Base-by-base conservation (phyloP, 2,329 filamentous ascomycete species). In the Trichoderma guizhouense region DNA sequence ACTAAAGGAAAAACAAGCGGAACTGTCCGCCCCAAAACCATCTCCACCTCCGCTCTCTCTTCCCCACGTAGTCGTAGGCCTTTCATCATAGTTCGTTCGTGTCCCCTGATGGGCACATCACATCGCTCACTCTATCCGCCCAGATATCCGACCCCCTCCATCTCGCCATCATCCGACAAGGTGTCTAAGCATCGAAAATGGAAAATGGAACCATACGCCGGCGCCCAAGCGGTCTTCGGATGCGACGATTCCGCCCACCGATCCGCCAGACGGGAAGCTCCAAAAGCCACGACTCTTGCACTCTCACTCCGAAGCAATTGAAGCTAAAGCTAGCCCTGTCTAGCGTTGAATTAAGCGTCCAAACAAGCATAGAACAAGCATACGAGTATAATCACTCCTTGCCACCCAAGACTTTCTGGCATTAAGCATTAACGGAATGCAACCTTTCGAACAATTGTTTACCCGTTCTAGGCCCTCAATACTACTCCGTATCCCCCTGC, bases 281-380 rank as follows among this genome's bases (percentile, higher is more conserved):
- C 28, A 28, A 28, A 28, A 28, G 26, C 55, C 18, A 47, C 43
- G 43, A 51, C 43, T 51, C 43, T 51, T 21, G 15, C 43, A 32
- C n/a, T 51, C 43, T 51, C 43, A 21, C 28, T 28, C 28, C 28
- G 28, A 28, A 28, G 28, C 7, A 28, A 28, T 6, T 28, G 28
- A 28, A 62, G 36, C 58, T 26, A 36, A 62, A 14, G 57, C 57
- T 34, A 60, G 15, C 60, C 32, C 15, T 63, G 36, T n/a, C 51
- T 67, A 67, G 51, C 51, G 64, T 26, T 36, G 30, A 26, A 57
- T 67, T 67, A 67, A 67, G 64, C 64, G 64, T 67, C 64, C 47
- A 67, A 67, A 67, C 64, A 67, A 67, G 64, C 64, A 67, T 67
- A 67, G 36, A 63, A 63, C 60, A 67, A 53, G 63, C 47, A 55